Base-by-base conservation (phyloP, 495 filamentous ascomycete species). In the Penicillium mononematosum region DNA sequence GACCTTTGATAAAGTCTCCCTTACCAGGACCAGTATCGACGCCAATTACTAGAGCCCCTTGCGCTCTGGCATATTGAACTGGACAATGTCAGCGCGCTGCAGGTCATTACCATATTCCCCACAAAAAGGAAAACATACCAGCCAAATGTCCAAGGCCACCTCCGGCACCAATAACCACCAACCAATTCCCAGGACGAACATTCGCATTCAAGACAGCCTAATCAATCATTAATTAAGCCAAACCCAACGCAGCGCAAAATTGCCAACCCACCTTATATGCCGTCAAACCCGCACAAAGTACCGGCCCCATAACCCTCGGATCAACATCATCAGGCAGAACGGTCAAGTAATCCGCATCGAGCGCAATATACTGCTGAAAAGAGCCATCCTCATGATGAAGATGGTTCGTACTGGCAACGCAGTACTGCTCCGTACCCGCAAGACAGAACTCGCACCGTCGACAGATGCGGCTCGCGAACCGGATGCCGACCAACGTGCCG, bases 381-480 rank as follows among this genome's bases (percentile, higher is more conserved):
- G 71, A 73, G 4, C 78, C 78, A 59, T 80, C 78, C 39, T 77
- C 77, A 54, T 81, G 76, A 51, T 78, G 77, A 19, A 80, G 57
- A 61, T 80, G 78, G 34, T 80, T 79, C 7, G 76, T 79, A 79
- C 20, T 2, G 1, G 20, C 20, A 20, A 20, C 20, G 20, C 20
- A 20, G 20, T 20, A 20, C 20, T 20, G 20, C 20, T 20, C 20
- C 20, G 20, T 20, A 20, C 20, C 20, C 20, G 20, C 20, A 20
- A 20, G 20, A 20, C 20, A 20, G 20, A 20, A 20, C 48, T 78
- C 71, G 60, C 77, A 81, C 10, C 77, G 70, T 19, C 78, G 64
- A 58, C 78, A 80, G 24, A 80, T 70, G 0, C 76, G 70, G 55
- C 74, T 76, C 17, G 70, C 53, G 56, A 79, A 81, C 11, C 75